These are phyloP conservation scores for Penicillium sp. DNA, from an alignment of 2,329 filamentous ascomycete species.

Conservation along the genomic window DNA sequence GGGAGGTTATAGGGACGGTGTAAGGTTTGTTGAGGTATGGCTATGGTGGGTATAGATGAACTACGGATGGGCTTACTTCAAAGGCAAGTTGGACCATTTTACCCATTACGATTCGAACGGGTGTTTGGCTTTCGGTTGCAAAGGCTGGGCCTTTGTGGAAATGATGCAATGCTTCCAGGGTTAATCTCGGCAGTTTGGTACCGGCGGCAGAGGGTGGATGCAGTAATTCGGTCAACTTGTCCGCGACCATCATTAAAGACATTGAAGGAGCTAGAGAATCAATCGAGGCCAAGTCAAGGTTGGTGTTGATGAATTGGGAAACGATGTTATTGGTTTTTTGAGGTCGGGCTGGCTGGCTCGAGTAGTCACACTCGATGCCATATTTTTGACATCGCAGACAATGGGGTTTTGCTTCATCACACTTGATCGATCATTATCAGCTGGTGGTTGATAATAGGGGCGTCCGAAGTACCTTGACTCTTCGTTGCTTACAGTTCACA, in stretches of 20 bases:
- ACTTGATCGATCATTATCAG: conserved; percentile 22
- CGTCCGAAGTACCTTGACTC: conserved; percentile 34
- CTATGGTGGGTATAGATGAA: neutral
- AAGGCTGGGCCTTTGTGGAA: conserved; percentile 25
- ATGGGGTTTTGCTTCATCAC: conserved; percentile 36
- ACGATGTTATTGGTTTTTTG: conserved; percentile 12
- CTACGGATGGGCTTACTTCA: conserved; percentile 21
- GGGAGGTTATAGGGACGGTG: neutral
- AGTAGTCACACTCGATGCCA: conserved; percentile 33
- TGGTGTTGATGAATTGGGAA: conserved; percentile 15
- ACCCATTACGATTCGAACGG: conserved; percentile 20
- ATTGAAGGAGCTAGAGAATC: conserved; percentile 23
- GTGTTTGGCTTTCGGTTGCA: conserved; percentile 16
- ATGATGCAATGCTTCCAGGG: conserved; percentile 30
- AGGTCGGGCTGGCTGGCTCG: conserved; percentile 3
- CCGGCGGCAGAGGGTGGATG: neutral
- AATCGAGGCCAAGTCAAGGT: conserved; percentile 11
- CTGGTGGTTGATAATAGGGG: neutral
- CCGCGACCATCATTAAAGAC: conserved; percentile 21
- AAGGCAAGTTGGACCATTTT: conserved; percentile 35
- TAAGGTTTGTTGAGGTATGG: neutral
- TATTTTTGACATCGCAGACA: conserved; percentile 35
- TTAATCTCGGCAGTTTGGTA: neutral
- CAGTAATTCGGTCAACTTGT: conserved; percentile 29
- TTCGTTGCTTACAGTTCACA: conserved; percentile 35